Evolutionary conservation across 306 rosid genomes (phyloP).

Genomic region (Benincasa hispida): DNA sequence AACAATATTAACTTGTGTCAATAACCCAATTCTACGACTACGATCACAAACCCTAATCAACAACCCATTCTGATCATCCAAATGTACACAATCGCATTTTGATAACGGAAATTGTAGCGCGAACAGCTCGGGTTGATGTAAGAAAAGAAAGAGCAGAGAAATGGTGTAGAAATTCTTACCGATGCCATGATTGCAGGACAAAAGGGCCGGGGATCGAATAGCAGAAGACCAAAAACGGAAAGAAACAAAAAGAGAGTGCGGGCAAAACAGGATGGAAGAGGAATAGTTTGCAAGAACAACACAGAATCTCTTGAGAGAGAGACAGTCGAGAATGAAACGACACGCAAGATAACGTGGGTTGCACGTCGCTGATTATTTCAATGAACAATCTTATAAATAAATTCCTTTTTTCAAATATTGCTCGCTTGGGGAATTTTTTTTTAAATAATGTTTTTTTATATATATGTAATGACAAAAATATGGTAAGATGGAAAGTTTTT

Average conservation of each 20-base stretch:
- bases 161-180: not conserved
- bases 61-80: not conserved
- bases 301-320: not conserved
- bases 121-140: not conserved
- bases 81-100: not conserved
- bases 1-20: not conserved
- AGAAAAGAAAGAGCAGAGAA: not conserved
- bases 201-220: not conserved
- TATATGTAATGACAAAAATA: too few relatives aligned
- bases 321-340: not conserved
- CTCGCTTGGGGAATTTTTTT: too few relatives aligned
- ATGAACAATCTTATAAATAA: too few relatives aligned
- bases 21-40: not conserved
- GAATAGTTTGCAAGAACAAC: not conserved
- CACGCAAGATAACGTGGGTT: not conserved
- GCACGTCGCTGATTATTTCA: not conserved
- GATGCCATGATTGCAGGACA: slow-evolving; percentile 6
- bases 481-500: too few relatives aligned
- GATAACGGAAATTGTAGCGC: not conserved
- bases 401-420: too few relatives aligned
- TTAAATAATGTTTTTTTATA: too few relatives aligned
- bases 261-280: not conserved
- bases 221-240: not conserved
- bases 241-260: not conserved
- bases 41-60: not conserved